Conservation (phyloP, 1,139 yeast genomes). For the Diutina sp. region DNA sequence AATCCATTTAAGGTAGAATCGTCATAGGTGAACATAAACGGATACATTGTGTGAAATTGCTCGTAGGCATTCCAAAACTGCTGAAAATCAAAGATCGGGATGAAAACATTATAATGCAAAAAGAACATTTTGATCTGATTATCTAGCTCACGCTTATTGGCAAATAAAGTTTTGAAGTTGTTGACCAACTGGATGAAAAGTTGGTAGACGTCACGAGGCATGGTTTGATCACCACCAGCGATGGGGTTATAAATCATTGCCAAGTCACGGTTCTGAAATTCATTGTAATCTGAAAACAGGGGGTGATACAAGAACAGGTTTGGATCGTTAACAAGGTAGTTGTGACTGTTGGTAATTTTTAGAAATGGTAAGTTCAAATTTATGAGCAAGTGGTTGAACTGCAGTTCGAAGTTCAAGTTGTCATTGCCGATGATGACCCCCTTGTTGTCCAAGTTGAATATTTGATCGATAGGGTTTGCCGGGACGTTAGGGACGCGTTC, state of each 20-base stretch:
- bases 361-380: constrained; percentile 33
- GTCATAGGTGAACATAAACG: constrained; percentile 36
- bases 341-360: constrained; percentile 35
- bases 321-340: constrained; percentile 31
- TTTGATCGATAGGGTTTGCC: constrained; percentile 36
- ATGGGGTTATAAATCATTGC: constrained; percentile 32
- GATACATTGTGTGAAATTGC: constrained; percentile 44
- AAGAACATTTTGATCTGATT: constrained; percentile 40
- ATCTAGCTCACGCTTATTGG: constrained; percentile 34
- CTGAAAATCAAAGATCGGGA: constrained; percentile 51
- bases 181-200: constrained; percentile 32
- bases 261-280: constrained; percentile 27
- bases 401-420: constrained; percentile 35
- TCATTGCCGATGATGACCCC: constrained; percentile 38
- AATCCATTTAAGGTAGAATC: constrained; percentile 38
- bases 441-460: constrained; percentile 30
- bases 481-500: constrained; percentile 5
- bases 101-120: constrained; percentile 40
- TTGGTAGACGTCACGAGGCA: constrained; percentile 32
- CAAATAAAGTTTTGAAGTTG: constrained; percentile 32
- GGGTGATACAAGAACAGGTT: constrained; percentile 32
- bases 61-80: constrained; percentile 45
- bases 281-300: constrained; percentile 25
- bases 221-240: constrained; percentile 13
- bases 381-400: constrained; percentile 32